Evolutionary conservation across 495 filamentous ascomycete species (phyloP), one percentile per base, ranked within the genome.

Genomic region (Trichocladium antarcticum): DNA sequence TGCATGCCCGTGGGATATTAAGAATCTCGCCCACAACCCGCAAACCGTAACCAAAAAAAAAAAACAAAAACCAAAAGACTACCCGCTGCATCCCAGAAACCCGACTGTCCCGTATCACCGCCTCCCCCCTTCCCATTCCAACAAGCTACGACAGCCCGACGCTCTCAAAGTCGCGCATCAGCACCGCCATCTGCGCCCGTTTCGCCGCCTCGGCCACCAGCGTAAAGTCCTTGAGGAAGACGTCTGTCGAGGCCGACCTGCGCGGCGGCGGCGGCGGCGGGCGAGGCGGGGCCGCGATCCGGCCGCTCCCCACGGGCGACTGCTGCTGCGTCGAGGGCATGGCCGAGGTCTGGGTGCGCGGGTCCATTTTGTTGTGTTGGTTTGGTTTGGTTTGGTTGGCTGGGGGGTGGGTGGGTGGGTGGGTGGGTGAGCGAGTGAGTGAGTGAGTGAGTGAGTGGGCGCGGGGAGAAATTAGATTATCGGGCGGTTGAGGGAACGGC

Each of bases 151-250:
- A 82, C 27, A 85, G 60, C 20, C 72, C 76, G 48, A 82, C 67
- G 38, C 78, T 74, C 50, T 84, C 85, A 58, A 97, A 67, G 66
- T 96, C 90, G 47, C 90, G 73, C 77, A 88, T 83, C 50, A 96
- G 62, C 49, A 86, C 77, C 6, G 84, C 84, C 74, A 95, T 83
- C 68, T 94, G 87, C 7, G 90, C 90, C 37, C 90, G 77, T 62
- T 94, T 94, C 42, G 87, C 90, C 3, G 90, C 90, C 68, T 97
- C 90, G n/a, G 89, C 89, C 12, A 97, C 78, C 19, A 97, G 74
- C 43, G 75, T 89, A 62, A 87, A 86, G 65, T 94, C 84, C 50
- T 80, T 77, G 42, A 89, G 68, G 62, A 83, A 88, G 58, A 75
- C 42, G 65, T 79, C 63, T 63, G 86, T 78, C 66, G 53, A 74